Conservation (phyloP, 768 basidiomycete species). For the Hemileccinum rubropunctum region DNA sequence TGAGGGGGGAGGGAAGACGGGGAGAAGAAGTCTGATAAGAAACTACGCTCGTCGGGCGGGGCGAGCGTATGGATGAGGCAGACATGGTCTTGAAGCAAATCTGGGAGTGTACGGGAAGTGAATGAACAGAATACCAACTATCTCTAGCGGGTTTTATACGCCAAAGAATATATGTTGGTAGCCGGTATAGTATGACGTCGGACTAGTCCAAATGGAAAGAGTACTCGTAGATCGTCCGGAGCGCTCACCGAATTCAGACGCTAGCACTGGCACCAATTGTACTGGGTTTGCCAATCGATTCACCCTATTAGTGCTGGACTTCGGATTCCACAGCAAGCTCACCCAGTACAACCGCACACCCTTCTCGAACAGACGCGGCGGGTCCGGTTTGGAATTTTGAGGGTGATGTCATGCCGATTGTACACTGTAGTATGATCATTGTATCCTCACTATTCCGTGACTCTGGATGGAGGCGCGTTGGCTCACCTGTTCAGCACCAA, state of each 20-base stretch:
- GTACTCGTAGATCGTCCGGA: neutral
- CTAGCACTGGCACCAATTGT: neutral
- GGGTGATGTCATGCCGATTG: neutral
- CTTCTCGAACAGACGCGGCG: neutral
- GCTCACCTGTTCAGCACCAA: neutral
- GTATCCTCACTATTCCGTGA: neutral
- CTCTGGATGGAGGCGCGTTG: neutral
- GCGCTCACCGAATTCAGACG: neutral
- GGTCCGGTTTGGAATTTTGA: neutral
- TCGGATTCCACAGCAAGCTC: conserved; percentile 2
- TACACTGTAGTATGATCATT: neutral
- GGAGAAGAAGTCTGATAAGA: conserved; percentile 13
- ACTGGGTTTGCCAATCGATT: neutral
- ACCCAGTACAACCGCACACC: neutral
- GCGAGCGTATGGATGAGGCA: conserved; percentile 7
- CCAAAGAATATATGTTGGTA: conserved; percentile 3
- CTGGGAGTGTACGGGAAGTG: neutral
- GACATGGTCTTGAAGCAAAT: conserved; percentile 4
- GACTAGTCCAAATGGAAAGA: conserved; percentile 7
- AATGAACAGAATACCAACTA: conserved; percentile 6
- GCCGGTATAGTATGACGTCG: conserved; percentile 11
- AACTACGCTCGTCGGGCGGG: conserved; percentile 8
- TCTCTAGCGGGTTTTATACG: conserved; percentile 12
- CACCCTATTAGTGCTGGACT: neutral
- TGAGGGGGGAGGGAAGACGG: conserved; percentile 25